Evolutionary conservation across 352 stramenopile genomes (phyloP).

Genomic region (Pythium folliculosum): DNA sequence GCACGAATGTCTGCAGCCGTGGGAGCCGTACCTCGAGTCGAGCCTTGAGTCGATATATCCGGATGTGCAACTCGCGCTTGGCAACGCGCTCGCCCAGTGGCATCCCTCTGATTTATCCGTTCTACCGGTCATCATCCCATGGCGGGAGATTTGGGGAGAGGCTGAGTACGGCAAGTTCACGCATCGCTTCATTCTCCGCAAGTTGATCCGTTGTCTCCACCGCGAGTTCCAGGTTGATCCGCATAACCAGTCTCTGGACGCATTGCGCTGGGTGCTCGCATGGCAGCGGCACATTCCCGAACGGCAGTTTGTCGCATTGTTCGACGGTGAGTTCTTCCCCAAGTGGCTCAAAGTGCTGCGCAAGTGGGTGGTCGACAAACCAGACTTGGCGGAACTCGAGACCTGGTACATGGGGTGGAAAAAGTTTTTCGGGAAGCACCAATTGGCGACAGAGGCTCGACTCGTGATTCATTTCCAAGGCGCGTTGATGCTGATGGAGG

Average conservation of each 20-base stretch:
- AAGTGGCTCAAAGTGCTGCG: slow-evolving; percentile 88
- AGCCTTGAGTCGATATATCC: slow-evolving; percentile 60
- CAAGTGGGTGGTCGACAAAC: slow-evolving; percentile 61
- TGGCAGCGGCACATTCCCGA: slow-evolving; percentile 72
- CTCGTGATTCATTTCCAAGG: slow-evolving; percentile 80
- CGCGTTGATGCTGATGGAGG: slow-evolving; percentile 67
- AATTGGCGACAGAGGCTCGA: slow-evolving; percentile 55
- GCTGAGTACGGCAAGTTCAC: slow-evolving; percentile 86
- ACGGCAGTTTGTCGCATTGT: slow-evolving; percentile 74
- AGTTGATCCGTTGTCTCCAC: slow-evolving; percentile 75
- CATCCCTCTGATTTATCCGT: slow-evolving; percentile 77
- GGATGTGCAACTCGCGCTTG: slow-evolving; percentile 67
- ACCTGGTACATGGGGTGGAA: slow-evolving; percentile 90
- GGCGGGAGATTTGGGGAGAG: slow-evolving; percentile 73
- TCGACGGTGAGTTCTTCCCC: slow-evolving; percentile 92
- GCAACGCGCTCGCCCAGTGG: slow-evolving; percentile 72
- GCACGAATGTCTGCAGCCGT: slow-evolving; percentile 82
- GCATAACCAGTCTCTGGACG: slow-evolving; percentile 64
- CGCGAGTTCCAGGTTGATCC: slow-evolving; percentile 85
- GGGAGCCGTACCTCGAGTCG: slow-evolving; percentile 46
- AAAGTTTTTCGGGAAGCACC: slow-evolving; percentile 66
- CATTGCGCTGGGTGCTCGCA: slow-evolving; percentile 68
- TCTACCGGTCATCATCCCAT: slow-evolving; percentile 62
- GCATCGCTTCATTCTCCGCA: slow-evolving; percentile 73
- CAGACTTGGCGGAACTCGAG: slow-evolving; percentile 64